Percentiles rank a stretch among this genome's conserved stretches.
phyloP scores from a whole-genome alignment of 225 moss, liverwort and hornwort genomes.

The Pseudoscleropodium purum region DNA sequence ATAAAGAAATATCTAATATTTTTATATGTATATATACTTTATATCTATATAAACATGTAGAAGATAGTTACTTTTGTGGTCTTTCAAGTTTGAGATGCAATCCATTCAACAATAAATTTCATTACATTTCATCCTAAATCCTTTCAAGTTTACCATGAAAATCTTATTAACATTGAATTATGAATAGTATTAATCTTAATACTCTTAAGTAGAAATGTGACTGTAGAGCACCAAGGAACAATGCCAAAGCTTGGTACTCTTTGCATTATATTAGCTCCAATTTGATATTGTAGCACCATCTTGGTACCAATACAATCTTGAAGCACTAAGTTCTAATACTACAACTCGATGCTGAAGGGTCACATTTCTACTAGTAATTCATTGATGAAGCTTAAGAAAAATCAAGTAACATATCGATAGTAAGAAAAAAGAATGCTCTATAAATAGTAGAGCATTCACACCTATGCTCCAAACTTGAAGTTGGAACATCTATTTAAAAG shows the following conservation, averaged over 20 bases:
- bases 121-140: neutral
- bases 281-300: neutral
- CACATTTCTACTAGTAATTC: neutral
- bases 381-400: neutral
- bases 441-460: neutral
- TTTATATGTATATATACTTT: neutral
- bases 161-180: neutral
- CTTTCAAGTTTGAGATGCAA: neutral
- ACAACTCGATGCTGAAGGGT: accelerated
- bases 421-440: neutral
- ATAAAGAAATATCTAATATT: too few species aligned
- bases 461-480: too few species aligned
- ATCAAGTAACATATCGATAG: neutral
- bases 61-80: neutral
- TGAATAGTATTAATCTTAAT: neutral
- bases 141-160: neutral
- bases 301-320: neutral
- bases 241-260: neutral
- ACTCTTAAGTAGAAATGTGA: neutral
- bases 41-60: neutral
- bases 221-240: accelerated
- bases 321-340: neutral
- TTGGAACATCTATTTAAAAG: accelerated
- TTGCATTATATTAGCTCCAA: neutral
- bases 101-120: neutral